These are phyloP conservation scores for Podospora fimiseda DNA, from an alignment of 495 filamentous ascomycete genomes.

Conservation along the genomic window DNA sequence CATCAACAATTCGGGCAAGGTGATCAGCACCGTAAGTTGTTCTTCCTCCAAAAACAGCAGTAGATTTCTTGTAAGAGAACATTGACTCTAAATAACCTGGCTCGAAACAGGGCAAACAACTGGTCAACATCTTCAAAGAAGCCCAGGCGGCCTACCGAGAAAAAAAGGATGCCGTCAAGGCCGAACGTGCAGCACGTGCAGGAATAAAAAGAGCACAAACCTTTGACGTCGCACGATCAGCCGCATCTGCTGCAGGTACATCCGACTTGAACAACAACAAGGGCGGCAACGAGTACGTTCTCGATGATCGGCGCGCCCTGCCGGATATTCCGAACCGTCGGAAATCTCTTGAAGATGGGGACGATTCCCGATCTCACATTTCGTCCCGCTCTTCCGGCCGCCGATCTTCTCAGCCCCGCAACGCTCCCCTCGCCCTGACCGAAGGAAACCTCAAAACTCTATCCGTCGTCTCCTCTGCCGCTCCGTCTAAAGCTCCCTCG, in stretches of 20 bases:
- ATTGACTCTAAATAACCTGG: too few species aligned
- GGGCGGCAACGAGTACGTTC: neutral
- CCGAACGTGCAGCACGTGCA: slow-evolving; percentile 49
- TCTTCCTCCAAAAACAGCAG: too few species aligned
- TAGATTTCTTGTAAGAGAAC: too few species aligned
- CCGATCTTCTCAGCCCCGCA: slow-evolving; percentile 13
- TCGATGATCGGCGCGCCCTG: slow-evolving; percentile 10
- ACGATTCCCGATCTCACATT: slow-evolving; percentile 32
- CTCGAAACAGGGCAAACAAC: slow-evolving; percentile 82
- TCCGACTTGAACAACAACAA: neutral
- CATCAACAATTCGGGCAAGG: slow-evolving; percentile 86
- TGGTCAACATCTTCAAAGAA: slow-evolving; percentile 80
- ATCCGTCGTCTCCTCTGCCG: slow-evolving; percentile 37
- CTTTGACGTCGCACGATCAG: slow-evolving; percentile 30
- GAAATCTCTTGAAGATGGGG: slow-evolving; percentile 30
- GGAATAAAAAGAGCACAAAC: slow-evolving; percentile 37
- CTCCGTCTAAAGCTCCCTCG: slow-evolving; percentile 27
- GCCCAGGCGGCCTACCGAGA: slow-evolving; percentile 80
- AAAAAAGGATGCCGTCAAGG: slow-evolving; percentile 68
- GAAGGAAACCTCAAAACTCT: slow-evolving; percentile 36
- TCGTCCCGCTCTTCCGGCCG: slow-evolving; percentile 24
- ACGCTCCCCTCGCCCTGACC: slow-evolving; percentile 31
- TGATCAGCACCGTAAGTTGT: slow-evolving; percentile 75
- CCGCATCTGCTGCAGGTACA: neutral
- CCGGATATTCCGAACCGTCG: slow-evolving; percentile 21